Evolutionary conservation across 495 filamentous ascomycete species (phyloP), one percentile per base, ranked within the genome.

Genomic region (Physcia stellaris): DNA sequence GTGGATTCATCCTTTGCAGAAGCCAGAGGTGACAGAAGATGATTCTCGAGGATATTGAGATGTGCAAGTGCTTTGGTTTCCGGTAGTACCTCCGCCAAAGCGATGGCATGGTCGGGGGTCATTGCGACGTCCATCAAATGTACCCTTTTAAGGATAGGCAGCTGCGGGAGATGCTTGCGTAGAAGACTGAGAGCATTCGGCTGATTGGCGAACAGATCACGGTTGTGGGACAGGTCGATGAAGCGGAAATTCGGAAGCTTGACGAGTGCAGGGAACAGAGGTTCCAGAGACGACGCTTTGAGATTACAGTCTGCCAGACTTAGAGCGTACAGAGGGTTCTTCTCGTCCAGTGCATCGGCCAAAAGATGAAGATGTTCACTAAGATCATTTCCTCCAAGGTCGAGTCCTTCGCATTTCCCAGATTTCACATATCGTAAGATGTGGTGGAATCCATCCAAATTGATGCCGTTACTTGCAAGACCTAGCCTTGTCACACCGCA

Each of bases 161-260:
- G 70, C 46, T 83, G 79, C 2, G 87, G 85, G 28, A 96, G 60
- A 56, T 86, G 93, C 54, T 80, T 80, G 37, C 90, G 66, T 45
- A 96, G 71, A 2, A 81, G 59, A 6, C 70, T 68, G 31, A 95
- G 62, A 6, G 86, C 81, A 46, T 73, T 84, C n/a, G 83, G 78
- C 23, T 80, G 63, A 4, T 63, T 60, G 18, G 73, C 68, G 51
- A 95, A 96, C 6, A 98, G 65, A 16, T 70, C 77, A 12, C 68
- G 80, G 47, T 96, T 98, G 45, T 93, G 85, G 1, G 81, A 88
- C 24, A 98, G 65, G 52, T 98, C 90, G 41, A 98, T 73, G 43
- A 94, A 92, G 26, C 80, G 77, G 50, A 94, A 81, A 39, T 80
- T 66, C n/a, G 68, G 67, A 34, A 95, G 68, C 42, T 64, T 68